Evolutionary conservation across 495 filamentous ascomycete species (phyloP).

Genomic region (Talaromyces borbonicus): DNA sequence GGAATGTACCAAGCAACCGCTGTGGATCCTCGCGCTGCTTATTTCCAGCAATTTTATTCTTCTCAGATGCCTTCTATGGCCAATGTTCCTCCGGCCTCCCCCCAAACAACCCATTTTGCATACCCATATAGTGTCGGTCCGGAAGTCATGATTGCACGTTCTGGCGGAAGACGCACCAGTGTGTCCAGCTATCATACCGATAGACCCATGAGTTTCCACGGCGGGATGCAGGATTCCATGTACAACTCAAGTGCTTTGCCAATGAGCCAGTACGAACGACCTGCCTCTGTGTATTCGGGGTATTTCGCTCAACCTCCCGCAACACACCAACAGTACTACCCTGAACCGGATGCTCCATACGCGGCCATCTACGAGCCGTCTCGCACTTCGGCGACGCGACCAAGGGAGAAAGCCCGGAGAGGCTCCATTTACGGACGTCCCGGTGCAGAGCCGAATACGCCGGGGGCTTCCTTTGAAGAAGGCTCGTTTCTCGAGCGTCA

Average conservation of each 20-base stretch:
- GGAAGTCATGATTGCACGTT: constrained; percentile 21
- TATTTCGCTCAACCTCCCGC: constrained; percentile 19
- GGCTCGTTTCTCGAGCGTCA: constrained; percentile 17
- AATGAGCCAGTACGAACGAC: constrained; percentile 23
- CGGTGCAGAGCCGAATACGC: constrained; percentile 18
- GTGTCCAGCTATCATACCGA: constrained; percentile 26
- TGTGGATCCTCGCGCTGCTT: constrained; percentile 22
- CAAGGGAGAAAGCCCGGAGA: constrained; percentile 25
- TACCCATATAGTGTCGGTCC: constrained; percentile 9
- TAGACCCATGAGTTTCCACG: constrained; percentile 38
- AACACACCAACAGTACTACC: constrained; percentile 16
- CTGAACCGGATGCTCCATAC: constrained; percentile 16
- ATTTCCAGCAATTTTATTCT: constrained; percentile 18
- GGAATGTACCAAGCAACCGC: constrained; percentile 14
- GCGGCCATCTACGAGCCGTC: constrained; percentile 12
- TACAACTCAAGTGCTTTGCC: constrained; percentile 20
- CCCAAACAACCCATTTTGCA: constrained; percentile 17
- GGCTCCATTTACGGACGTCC: constrained; percentile 25
- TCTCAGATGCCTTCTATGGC: constrained; percentile 18
- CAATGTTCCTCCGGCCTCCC: constrained; percentile 20
- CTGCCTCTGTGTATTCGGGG: constrained; percentile 28
- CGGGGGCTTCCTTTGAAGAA: constrained; percentile 21
- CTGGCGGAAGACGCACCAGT: constrained; percentile 15
- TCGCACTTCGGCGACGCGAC: constrained; percentile 24
- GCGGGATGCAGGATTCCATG: constrained; percentile 23